Conservation (phyloP, 345 rosid genomes). For the Brassica napus region DNA sequence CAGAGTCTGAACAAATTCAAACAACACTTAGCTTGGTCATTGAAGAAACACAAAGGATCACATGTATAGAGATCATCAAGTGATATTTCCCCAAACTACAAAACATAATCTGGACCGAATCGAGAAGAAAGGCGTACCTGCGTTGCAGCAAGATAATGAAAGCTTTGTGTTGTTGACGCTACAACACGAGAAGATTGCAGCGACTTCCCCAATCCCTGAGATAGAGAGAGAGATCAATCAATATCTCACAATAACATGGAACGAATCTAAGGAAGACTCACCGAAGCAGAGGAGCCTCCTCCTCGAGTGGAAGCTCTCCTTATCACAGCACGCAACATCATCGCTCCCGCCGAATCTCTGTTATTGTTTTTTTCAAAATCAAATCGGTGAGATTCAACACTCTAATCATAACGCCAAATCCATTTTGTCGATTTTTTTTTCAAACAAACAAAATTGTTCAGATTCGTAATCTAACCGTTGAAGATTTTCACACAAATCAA, state of each 20-base stretch:
- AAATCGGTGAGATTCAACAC: constrained; percentile 30
- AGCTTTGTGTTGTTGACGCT: constrained; percentile 42
- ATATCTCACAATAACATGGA: too few relatives aligned
- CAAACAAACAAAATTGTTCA: constrained; percentile 7
- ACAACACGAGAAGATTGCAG: constrained; percentile 44
- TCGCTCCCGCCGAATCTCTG: constrained; percentile 41
- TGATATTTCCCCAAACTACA: background rate
- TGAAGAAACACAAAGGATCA: background rate
- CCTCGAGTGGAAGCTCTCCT: constrained; percentile 47
- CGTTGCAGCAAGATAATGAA: constrained; percentile 44
- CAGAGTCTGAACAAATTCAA: constrained; percentile 48
- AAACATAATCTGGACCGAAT: background rate
- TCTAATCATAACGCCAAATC: background rate
- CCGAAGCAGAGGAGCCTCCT: constrained; percentile 51
- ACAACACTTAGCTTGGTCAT: constrained; percentile 7
- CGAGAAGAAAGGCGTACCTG: constrained; percentile 40
- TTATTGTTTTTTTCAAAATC: background rate
- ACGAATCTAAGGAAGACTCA: constrained; percentile 29
- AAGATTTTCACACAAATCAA: background rate
- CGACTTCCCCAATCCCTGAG: constrained; percentile 51
- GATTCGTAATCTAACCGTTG: constrained; percentile 17
- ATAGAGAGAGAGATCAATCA: background rate
- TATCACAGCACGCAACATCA: constrained; percentile 51
- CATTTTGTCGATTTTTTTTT: background rate
- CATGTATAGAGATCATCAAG: background rate